A percentile compares a stretch with the other conserved stretches of the same genome.
These are phyloP conservation scores for Oehlia diaphana DNA, from an alignment of 192 early-diverging fungal species.

Conservation along the genomic window DNA sequence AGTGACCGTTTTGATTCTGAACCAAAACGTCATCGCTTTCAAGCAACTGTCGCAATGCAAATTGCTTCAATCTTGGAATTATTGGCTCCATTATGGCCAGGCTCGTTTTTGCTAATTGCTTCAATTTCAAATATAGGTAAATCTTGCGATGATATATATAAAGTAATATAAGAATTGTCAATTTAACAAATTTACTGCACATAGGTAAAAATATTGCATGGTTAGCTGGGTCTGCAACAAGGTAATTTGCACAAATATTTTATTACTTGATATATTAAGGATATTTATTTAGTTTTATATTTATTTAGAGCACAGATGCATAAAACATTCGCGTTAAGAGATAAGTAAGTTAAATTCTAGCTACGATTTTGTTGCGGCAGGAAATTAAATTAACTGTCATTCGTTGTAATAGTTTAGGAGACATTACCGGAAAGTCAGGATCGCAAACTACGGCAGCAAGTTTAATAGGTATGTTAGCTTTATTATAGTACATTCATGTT, in stretches of 20 bases:
- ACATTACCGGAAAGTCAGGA: conserved; percentile 81
- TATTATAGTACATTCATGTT: conserved; percentile 39
- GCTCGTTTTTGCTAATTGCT: conserved; percentile 71
- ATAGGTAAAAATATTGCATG: conserved; percentile 78
- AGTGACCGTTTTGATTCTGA: conserved; percentile 79
- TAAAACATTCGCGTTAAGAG: conserved; percentile 65
- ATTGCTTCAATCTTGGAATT: conserved; percentile 74
- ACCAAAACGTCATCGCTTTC: conserved; percentile 81
- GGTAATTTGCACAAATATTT: conserved; percentile 25
- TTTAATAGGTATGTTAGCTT: conserved; percentile 66
- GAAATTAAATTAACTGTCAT: neutral
- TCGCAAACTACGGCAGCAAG: conserved; percentile 84
- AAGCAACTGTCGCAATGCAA: conserved; percentile 70
- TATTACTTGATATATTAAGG: neutral
- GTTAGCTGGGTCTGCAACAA: conserved; percentile 77
- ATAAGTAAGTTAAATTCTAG: conserved; percentile 54
- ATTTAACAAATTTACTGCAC: neutral
- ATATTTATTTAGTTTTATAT: neutral
- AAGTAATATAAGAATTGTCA: neutral
- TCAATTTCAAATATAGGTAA: conserved; percentile 80
- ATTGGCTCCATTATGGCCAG: conserved; percentile 77
- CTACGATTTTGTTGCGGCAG: neutral
- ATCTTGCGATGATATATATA: neutral
- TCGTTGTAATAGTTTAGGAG: conserved; percentile 57
- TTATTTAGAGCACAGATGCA: conserved; percentile 70